Conservation (phyloP, 129 eudicot genomes). For the Silybum marianum region DNA sequence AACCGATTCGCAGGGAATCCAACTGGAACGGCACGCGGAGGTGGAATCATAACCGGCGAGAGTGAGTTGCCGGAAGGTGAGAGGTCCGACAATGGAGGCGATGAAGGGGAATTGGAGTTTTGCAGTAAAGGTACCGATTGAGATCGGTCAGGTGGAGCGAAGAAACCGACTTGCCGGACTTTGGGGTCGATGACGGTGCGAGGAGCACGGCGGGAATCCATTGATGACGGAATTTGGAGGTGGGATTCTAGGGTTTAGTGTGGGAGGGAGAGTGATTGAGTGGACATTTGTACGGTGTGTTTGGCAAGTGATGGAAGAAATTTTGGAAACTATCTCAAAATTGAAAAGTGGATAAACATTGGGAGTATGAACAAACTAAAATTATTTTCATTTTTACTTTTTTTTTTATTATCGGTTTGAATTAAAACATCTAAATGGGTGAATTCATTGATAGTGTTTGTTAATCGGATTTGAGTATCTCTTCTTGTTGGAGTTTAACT, state of each 20-base stretch:
- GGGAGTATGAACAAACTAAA: not conserved
- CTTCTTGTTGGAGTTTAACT: not conserved
- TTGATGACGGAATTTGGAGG: conserved; percentile 1
- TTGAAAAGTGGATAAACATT: not conserved
- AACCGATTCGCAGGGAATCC: conserved; percentile 39
- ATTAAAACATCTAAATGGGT: not conserved
- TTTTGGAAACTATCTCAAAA: conserved; percentile 25
- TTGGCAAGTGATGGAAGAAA: not conserved
- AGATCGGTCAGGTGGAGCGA: conserved; percentile 62
- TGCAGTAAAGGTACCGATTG: conserved; percentile 51
- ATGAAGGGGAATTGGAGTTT: conserved; percentile 32
- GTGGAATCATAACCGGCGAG: conserved; percentile 94
- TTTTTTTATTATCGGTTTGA: not conserved
- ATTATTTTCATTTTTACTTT: not conserved
- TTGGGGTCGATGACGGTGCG: conserved; percentile 85
- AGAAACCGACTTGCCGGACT: conserved; percentile 89
- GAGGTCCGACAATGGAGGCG: conserved; percentile 46
- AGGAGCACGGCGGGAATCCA: conserved; percentile 76
- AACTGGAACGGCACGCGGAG: conserved; percentile 43
- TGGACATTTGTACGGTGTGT: conserved; percentile 31
- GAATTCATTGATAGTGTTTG: not conserved
- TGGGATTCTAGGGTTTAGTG: conserved; percentile 33
- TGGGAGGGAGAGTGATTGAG: conserved; percentile 28
- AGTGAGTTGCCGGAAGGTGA: conserved; percentile 74
- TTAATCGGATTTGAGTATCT: not conserved